A percentile compares a stretch with the other conserved stretches of the same genome.
Conservation (phyloP, 306 rosid species). For the Glycyrrhiza uralensis region DNA sequence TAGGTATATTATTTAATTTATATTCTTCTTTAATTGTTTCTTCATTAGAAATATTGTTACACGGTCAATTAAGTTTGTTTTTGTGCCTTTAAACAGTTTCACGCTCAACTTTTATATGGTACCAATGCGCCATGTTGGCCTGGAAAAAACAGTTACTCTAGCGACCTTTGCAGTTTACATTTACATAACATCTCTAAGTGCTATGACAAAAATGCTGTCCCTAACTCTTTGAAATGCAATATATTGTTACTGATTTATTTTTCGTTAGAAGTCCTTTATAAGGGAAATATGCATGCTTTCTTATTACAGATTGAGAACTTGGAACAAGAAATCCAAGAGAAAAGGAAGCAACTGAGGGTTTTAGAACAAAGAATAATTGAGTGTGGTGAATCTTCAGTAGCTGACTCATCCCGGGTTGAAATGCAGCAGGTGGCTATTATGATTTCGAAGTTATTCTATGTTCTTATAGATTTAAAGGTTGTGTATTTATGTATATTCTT, state of each 20-base stretch:
- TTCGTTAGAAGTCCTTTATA: neutral
- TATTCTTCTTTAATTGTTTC: neutral
- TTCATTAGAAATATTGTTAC: neutral
- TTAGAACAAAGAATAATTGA: slow-evolving; percentile 82
- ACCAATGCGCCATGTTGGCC: neutral
- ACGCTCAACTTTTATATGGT: neutral
- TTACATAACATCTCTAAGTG: neutral
- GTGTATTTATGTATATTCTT: neutral
- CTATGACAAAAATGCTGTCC: neutral
- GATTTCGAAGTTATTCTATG: neutral
- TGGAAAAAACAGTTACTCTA: neutral
- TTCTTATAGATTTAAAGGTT: slow-evolving; percentile 14
- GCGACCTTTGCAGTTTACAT: neutral
- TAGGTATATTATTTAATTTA: neutral
- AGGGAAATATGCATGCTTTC: slow-evolving; percentile 19
- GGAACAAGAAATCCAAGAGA: slow-evolving; percentile 89
- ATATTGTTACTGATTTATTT: slow-evolving; percentile 8
- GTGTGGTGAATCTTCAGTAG: slow-evolving; percentile 73
- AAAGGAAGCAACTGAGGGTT: slow-evolving; percentile 75
- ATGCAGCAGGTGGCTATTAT: slow-evolving; percentile 81
- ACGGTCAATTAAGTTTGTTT: neutral
- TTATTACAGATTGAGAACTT: slow-evolving; percentile 67
- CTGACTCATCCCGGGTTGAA: slow-evolving; percentile 72
- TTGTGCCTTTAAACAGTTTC: neutral
- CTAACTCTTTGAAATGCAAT: neutral